Evolutionary conservation across 805 yeast species (phyloP).

Genomic region (Tetrapisispora taiwanensis): DNA sequence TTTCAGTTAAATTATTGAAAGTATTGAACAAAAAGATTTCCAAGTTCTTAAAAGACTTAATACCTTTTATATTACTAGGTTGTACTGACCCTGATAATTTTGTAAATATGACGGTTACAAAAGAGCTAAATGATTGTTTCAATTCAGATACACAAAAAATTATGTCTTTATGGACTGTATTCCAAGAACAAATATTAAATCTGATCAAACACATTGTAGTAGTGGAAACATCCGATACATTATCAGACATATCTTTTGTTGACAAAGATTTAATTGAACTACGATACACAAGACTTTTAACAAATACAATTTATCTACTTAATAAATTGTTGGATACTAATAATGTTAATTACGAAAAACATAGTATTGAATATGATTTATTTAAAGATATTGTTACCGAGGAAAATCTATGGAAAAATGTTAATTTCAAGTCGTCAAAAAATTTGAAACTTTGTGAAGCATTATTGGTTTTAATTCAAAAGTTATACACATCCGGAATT

Average conservation of each 20-base stretch:
- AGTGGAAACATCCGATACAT: conserved; percentile 48
- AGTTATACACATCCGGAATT: conserved; percentile 19
- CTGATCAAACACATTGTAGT: conserved; percentile 43
- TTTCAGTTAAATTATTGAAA: conserved; percentile 47
- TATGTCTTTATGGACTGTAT: conserved; percentile 49
- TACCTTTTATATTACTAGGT: conserved; percentile 69
- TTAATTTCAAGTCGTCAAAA: conserved; percentile 28
- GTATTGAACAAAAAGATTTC: conserved; percentile 45
- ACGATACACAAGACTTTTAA: conserved; percentile 51
- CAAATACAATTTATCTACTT: conserved; percentile 42
- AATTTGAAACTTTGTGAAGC: conserved; percentile 36
- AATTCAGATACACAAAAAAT: conserved; percentile 44
- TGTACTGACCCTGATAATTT: conserved; percentile 56
- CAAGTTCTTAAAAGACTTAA: conserved; percentile 57
- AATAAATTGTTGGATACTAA: conserved; percentile 22
- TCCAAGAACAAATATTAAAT: conserved; percentile 45
- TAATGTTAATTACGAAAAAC: conserved; percentile 8
- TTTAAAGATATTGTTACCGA: conserved; percentile 31
- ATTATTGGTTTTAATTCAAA: conserved; percentile 30
- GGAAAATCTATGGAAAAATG: conserved; percentile 38
- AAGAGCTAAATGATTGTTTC: conserved; percentile 45
- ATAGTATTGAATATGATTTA: conserved; percentile 5
- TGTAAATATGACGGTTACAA: conserved; percentile 43
- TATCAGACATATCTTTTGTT: conserved; percentile 67
- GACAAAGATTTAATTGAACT: conserved; percentile 54